A percentile compares a stretch with the other conserved stretches of the same genome.
phyloP scores from a whole-genome alignment of 2,329 filamentous ascomycete species.

The Epichloe hybrida region DNA sequence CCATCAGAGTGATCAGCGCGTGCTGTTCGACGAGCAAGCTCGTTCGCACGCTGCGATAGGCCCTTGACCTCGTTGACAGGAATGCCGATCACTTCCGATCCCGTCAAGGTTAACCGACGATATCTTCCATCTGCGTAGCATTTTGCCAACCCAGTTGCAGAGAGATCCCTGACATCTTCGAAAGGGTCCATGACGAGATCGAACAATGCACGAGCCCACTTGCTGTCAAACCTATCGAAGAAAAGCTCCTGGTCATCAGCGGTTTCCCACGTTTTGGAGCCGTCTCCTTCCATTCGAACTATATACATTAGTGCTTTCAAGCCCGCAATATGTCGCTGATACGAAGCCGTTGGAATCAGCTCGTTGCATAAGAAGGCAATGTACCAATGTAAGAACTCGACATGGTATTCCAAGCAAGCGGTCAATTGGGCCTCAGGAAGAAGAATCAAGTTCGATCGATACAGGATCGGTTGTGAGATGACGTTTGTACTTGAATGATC shows the following conservation, averaged over 20 bases:
- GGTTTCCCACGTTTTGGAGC: conserved; percentile 25
- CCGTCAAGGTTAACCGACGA: conserved; percentile 12
- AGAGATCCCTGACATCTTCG: conserved; percentile 66
- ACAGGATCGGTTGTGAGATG: conserved; percentile 19
- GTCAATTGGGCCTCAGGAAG: conserved; percentile 24
- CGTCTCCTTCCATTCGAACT: conserved; percentile 55
- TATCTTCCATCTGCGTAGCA: conserved; percentile 30
- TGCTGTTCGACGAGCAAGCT: conserved; percentile 54
- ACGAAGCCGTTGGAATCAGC: conserved; percentile 68
- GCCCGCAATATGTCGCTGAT: conserved; percentile 76
- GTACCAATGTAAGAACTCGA: conserved; percentile 63
- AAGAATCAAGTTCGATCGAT: conserved; percentile 26
- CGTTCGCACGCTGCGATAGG: conserved; percentile 40
- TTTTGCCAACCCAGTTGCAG: conserved; percentile 35
- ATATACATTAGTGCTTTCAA: conserved; percentile 57
- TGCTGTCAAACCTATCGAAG: conserved; percentile 29
- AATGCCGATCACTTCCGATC: conserved; percentile 4
- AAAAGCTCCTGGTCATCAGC: conserved; percentile 25
- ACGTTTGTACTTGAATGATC: not conserved
- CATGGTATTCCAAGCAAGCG: conserved; percentile 34
- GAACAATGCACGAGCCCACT: conserved; percentile 50
- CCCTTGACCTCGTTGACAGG: conserved; percentile 24
- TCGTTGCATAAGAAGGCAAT: conserved; percentile 58
- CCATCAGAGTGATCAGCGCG: conserved; percentile 89
- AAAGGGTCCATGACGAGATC: conserved; percentile 83